A percentile compares a stretch with the other conserved stretches of the same genome.
Conservation (phyloP, 2,329 filamentous ascomycete species). For the Neonectria faginata region DNA sequence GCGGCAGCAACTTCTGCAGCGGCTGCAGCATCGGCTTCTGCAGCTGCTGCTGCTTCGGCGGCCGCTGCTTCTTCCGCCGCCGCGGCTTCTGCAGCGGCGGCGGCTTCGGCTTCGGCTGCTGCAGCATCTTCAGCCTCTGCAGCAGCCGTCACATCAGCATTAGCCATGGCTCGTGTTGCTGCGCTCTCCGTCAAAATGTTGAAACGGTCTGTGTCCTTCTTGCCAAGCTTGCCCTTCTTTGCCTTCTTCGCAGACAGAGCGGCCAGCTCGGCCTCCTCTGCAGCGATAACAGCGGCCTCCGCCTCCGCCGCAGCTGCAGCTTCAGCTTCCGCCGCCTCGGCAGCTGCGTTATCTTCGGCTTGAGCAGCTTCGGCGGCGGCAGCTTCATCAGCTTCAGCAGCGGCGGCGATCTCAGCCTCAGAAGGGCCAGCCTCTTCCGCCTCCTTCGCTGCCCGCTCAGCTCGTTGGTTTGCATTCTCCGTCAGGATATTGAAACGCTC, state of each 20-base stretch:
- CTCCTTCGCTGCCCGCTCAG: conserved; percentile 38
- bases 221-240: conserved; percentile 46
- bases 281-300: conserved; percentile 30
- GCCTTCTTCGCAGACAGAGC: conserved; percentile 51
- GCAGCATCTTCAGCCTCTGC: conserved; percentile 35
- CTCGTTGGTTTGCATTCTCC: conserved; percentile 36
- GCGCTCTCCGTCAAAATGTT: conserved; percentile 40
- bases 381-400: conserved; percentile 26
- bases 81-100: conserved; percentile 29
- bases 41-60: conserved; percentile 16
- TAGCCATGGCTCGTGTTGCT: conserved; percentile 32
- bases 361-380: conserved; percentile 48
- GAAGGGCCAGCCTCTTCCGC: conserved; percentile 31
- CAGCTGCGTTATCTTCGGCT: conserved; percentile 37
- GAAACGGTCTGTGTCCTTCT: conserved; percentile 48
- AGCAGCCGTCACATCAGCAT: conserved; percentile 17
- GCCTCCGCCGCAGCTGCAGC: conserved; percentile 55
- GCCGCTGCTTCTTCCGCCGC: conserved; percentile 12
- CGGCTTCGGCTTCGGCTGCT: neutral
- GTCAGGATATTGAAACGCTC: conserved; percentile 36
- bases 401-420: conserved; percentile 15
- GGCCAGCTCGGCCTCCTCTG: conserved; percentile 44
- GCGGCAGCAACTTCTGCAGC: conserved; percentile 11
- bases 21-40: conserved; percentile 27
- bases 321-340: conserved; percentile 48